Conservation (phyloP, 805 yeast species). For the Lipomyces orientalis region DNA sequence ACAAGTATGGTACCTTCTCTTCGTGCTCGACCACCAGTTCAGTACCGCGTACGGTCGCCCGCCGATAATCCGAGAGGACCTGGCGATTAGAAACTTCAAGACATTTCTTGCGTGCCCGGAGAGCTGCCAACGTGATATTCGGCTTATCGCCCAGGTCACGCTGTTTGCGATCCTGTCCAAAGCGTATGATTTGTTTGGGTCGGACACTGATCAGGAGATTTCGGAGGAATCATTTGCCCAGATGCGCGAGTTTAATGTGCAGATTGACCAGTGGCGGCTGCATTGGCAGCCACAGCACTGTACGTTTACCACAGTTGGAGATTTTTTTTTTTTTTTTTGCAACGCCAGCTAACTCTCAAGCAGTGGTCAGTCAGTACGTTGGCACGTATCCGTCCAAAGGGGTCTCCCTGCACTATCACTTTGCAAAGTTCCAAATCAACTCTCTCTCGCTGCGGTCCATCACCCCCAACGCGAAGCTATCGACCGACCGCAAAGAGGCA, state of each 20-base stretch:
- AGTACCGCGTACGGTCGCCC: conserved; percentile 8
- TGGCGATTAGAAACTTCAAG: not conserved
- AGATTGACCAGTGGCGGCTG: conserved; percentile 2
- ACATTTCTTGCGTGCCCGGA: not conserved
- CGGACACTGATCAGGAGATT: conserved; percentile 3
- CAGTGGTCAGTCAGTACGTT: conserved; percentile 5
- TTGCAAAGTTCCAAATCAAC: conserved; percentile 6
- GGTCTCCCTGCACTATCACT: conserved; percentile 1
- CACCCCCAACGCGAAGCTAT: conserved; percentile 1
- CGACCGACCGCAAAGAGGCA: conserved; percentile 6
- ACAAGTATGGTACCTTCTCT: conserved; percentile 2
- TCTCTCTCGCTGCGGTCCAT: not conserved
- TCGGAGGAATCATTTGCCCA: not conserved
- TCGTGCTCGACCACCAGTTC: conserved; percentile 5
- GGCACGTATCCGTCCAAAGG: conserved; percentile 7
- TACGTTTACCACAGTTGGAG: not conserved
- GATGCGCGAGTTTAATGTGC: not conserved
- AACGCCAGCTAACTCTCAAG: not conserved
- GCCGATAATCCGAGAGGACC: conserved; percentile 4
- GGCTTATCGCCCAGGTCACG: not conserved
- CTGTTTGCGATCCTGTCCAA: not conserved
- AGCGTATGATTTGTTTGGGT: conserved; percentile 1
- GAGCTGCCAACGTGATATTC: not conserved
- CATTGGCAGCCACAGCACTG: conserved; percentile 6
- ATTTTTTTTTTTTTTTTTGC: not conserved